Evolutionary conservation across 1,284 basidiomycete genomes (phyloP), one percentile per base, ranked within the genome.

Genomic region (Albatrellus sp.): DNA sequence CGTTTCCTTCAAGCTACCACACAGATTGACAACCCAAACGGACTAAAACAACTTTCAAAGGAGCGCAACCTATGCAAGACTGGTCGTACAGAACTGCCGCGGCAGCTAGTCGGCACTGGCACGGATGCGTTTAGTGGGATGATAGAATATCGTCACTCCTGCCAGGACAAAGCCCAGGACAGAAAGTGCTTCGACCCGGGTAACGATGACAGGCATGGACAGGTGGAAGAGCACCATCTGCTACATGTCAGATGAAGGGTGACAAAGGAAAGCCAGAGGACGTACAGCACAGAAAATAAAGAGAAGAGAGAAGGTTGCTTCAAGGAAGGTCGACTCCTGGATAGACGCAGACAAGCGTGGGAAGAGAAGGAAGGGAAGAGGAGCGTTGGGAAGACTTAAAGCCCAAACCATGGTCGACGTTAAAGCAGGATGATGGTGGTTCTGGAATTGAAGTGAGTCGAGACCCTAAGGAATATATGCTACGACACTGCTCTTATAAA

Each of bases 201-300:
- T 92, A 2, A 91, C 91, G 48, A 96, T 86, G 43, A 96, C 74
- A 2, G 93, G 93, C 90, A 98, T 97, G 54, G 87, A 82, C 5
- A 99, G 67, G 42, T 98, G 69, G 65, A 98, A 98, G 48, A 96
- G 65, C 1, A 92, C 90, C 16, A 93, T 82, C 80, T 89, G 43
- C 4, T 35, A 19, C 7, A 13, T 8, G 40, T 51, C 36, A 44
- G 30, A 40, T 11, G 12, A 41, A 20, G 16, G 14, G 13, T 14
- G 24, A 17, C 36, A 33, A 42, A 40, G 20, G 30, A 4, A 31
- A 28, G 19, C 35, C 19, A 12, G 8, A 2, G 13, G 12, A 65
- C 82, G 56, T 56, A 91, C 90, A 6, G 75, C 80, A 52, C 92
- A 94, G 62, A 98, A 98, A 4, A 75, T 77, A 28, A 98, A 69